Evolutionary conservation across 1,139 yeast species (phyloP).

Genomic region (Groenewaldozyma sp.): DNA sequence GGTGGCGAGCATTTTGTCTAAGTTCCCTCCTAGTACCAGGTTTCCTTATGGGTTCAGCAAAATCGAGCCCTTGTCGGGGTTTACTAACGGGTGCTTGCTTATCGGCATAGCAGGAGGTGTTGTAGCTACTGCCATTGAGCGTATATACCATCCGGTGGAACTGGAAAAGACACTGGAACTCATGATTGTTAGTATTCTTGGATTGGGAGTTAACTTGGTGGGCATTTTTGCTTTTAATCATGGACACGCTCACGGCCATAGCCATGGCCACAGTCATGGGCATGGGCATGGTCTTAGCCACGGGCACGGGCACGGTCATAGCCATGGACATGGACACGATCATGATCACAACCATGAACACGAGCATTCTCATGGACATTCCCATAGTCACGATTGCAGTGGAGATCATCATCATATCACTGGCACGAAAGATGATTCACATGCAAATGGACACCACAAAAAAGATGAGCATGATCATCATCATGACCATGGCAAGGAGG

Average conservation of each 20-base stretch:
- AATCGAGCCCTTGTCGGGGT: constrained; percentile 88
- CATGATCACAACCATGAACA: constrained; percentile 23
- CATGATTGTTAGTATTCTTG: constrained; percentile 72
- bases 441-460: constrained; percentile 45
- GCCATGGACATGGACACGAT: constrained; percentile 25
- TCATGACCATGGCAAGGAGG: constrained; percentile 18
- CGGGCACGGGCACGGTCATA: constrained; percentile 47
- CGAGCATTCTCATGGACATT: constrained; percentile 13
- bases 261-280: constrained; percentile 25
- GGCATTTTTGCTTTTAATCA: constrained; percentile 95
- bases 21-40: constrained; percentile 51
- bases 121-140: constrained; percentile 73
- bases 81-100: constrained; percentile 82
- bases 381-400: constrained; percentile 10
- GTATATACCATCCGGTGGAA: constrained; percentile 67
- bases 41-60: constrained; percentile 83
- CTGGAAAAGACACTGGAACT: constrained; percentile 79
- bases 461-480: constrained; percentile 21
- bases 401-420: constrained; percentile 15
- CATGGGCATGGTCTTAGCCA: constrained; percentile 19
- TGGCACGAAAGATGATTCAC: too few relatives aligned
- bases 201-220: constrained; percentile 77
- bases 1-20: constrained; percentile 64
- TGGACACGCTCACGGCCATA: constrained; percentile 43
- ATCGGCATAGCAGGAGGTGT: constrained; percentile 87